Evolutionary conservation across 2,329 filamentous ascomycete species (phyloP).

Genomic region (Didymosphaeria variabile): DNA sequence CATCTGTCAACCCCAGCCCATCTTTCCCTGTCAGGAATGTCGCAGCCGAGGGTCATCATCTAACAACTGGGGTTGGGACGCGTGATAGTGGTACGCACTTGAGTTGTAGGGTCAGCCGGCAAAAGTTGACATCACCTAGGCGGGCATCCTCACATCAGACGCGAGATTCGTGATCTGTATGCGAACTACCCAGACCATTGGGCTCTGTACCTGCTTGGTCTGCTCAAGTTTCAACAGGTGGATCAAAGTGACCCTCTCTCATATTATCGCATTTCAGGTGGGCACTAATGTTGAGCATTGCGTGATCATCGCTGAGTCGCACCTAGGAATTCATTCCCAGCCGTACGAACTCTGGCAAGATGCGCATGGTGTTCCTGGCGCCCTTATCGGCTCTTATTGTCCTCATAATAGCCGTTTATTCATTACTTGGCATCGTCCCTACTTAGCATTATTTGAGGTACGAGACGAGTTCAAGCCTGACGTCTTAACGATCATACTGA

Average conservation of each 20-base stretch:
- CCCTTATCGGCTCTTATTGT: constrained; percentile 69
- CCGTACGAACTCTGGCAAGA: constrained; percentile 49
- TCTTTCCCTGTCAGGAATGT: background rate
- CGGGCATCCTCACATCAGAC: constrained; percentile 55
- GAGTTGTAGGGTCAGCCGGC: no score
- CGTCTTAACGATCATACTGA: background rate
- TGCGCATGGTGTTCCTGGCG: constrained; percentile 35
- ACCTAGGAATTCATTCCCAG: constrained; percentile 44
- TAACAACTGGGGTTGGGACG: constrained; percentile 31
- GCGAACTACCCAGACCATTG: constrained; percentile 69
- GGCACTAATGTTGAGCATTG: background rate
- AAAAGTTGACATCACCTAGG: constrained; percentile 29
- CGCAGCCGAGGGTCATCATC: constrained; percentile 19
- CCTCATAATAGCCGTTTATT: constrained; percentile 80
- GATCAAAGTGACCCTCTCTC: constrained; percentile 72
- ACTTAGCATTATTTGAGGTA: constrained; percentile 71
- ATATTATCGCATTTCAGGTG: constrained; percentile 81
- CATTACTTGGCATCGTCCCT: constrained; percentile 85
- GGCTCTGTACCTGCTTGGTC: constrained; percentile 78
- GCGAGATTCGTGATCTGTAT: constrained; percentile 72
- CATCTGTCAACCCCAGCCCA: constrained; percentile 2
- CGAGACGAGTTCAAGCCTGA: constrained; percentile 5
- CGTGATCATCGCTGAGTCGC: background rate
- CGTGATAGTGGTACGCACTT: constrained; percentile 28
- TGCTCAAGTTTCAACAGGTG: constrained; percentile 73